Percentiles rank a stretch among this genome's conserved stretches.
Conservation (phyloP, 768 basidiomycete genomes). For the Asterophora lycoperdoides region DNA sequence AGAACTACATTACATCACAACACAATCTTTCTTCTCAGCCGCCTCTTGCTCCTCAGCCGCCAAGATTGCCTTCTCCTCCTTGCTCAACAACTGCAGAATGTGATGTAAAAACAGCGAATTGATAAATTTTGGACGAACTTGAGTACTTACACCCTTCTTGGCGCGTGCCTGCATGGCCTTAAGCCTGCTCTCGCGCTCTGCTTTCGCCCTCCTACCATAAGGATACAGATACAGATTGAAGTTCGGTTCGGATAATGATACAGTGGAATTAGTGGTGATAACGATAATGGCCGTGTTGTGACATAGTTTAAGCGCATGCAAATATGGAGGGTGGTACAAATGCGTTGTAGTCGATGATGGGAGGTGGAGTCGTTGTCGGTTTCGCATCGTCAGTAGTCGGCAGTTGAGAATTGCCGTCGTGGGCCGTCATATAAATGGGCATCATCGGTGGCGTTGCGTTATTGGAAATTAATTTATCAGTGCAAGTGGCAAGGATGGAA, state of each 20-base stretch:
- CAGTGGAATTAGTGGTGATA: conserved; percentile 14
- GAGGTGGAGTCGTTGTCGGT: conserved; percentile 23
- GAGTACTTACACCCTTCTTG: conserved; percentile 62
- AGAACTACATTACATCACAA: conserved; percentile 54
- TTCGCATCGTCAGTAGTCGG: conserved; percentile 18
- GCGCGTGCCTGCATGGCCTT: conserved; percentile 71
- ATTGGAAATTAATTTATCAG: conserved; percentile 8
- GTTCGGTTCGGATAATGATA: conserved; percentile 20
- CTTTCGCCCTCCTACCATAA: conserved; percentile 59
- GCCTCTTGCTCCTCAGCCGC: conserved; percentile 47
- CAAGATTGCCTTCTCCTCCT: conserved; percentile 59
- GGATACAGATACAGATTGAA: conserved; percentile 10
- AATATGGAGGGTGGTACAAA: conserved; percentile 69
- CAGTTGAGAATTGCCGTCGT: neutral
- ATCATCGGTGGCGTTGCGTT: neutral
- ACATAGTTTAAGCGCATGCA: conserved; percentile 49
- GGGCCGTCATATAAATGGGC: conserved; percentile 8
- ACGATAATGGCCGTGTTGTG: neutral
- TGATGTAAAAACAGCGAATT: neutral
- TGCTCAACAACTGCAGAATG: conserved; percentile 45
- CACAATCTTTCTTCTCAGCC: conserved; percentile 47
- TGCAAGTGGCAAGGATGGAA: conserved; percentile 20
- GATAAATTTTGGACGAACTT: neutral
- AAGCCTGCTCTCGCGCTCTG: conserved; percentile 65
- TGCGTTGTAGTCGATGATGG: conserved; percentile 40